These are phyloP conservation scores for Fusarium vanettenii DNA, from an alignment of 2,329 filamentous ascomycete species.

Conservation along the genomic window DNA sequence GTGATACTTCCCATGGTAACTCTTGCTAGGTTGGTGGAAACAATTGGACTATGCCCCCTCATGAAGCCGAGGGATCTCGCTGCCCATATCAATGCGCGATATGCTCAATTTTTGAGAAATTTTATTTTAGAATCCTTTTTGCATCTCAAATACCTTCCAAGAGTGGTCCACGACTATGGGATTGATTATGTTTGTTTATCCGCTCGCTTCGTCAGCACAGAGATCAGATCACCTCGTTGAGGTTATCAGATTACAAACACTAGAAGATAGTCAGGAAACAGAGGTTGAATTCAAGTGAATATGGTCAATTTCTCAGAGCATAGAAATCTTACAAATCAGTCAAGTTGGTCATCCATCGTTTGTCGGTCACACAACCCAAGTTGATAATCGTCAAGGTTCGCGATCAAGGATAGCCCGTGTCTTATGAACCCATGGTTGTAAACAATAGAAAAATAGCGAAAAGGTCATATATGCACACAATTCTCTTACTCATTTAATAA, in stretches of 20 bases:
- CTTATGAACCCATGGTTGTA: too few species aligned
- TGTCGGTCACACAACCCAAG: too few species aligned
- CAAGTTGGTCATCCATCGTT: not conserved
- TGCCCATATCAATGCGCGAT: not conserved
- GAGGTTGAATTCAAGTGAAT: not conserved
- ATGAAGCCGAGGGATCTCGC: not conserved
- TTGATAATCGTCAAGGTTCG: too few species aligned
- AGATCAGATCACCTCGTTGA: not conserved
- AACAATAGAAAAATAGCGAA: too few species aligned
- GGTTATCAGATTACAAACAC: not conserved
- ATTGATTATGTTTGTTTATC: not conserved
- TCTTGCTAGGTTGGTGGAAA: not conserved
- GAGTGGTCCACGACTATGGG: not conserved
- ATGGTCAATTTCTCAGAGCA: not conserved
- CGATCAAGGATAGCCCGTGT: too few species aligned
- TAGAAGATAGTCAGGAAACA: not conserved
- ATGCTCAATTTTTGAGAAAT: not conserved
- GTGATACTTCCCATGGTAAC: not conserved
- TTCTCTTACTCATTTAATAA: accelerated
- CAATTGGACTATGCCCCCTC: not conserved
- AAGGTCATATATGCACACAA: too few species aligned
- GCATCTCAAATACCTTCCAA: not conserved
- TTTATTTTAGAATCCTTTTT: not conserved
- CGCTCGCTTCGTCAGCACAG: not conserved
- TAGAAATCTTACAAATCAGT: too few species aligned